Base-by-base conservation (phyloP, 2,329 filamentous ascomycete species). In the Colletotrichum euphorbiae region DNA sequence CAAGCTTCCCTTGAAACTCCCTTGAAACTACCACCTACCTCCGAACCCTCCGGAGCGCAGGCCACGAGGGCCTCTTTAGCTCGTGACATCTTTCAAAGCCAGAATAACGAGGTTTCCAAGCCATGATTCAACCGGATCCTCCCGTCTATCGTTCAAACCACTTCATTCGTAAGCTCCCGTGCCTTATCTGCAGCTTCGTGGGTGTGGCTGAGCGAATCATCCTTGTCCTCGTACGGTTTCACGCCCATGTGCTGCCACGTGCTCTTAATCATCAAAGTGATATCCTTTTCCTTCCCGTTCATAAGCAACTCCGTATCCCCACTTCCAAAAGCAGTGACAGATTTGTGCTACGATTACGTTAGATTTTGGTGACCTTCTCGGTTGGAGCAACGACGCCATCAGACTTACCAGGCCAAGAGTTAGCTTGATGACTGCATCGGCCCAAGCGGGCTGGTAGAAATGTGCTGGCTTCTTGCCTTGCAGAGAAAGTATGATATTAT, bases 401-500 rank as follows among this genome's bases (percentile, higher is more conserved):
- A 12, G 12, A 73, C 81, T 75, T 74, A 87, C 84, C 74, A 87
- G 70, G 9, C 85, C 85, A 7, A 88, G 74, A 0, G 85, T 88
- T 71, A 88, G 71, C 73, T 87, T 86, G 64, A 87, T 88, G 5
- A 81, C 75, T 0, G 80, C 81, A 56, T 88, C 85, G 2, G 81
- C 77, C 80, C 82, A 85, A 31, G 78, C 72, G 11, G 80, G 79
- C 28, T 73, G 74, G 66, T 86, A 88, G 5, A 71, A 73, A 8
- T 79, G 72, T 3, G 70, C 76, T 3, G 81, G 80, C 31, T 72
- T 62, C 67, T 80, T 78, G 3, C 81, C 82, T 2, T 81, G 75
- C 0, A 85, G 81, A 0, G 80, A 76, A 1, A 80, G 77, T 3
- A 88, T 72, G 17, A 91, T 80, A 69, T 91, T 91, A 43, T 83